Base-by-base conservation (phyloP, 176 grass and related monocot species). In the Olyra latifolia region DNA sequence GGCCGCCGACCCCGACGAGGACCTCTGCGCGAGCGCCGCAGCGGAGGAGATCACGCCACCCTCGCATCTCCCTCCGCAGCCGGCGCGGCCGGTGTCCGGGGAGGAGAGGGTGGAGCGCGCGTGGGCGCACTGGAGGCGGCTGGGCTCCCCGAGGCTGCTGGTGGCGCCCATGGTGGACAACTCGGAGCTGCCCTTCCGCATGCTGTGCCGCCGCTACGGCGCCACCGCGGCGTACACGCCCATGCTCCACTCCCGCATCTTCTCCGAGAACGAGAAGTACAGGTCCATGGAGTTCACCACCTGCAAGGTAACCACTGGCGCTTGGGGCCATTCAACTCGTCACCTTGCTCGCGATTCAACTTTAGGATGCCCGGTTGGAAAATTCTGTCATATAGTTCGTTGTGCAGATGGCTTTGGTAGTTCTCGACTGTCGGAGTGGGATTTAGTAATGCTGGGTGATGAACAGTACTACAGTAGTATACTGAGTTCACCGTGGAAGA, bases 91-190 rank as follows among this genome's bases (percentile, higher is more conserved):
- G 76, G 72, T 89, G 65, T 64, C 69, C 38, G 84, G 75, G 66
- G 88, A 87, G 71, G 74, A 80, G 62, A 73, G 86, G 70, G 69
- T 93, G 65, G 84, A 89, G 75, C 86, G 90, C 38, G 92, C 96
- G 57, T 99, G 96, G 96, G 90, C 88, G 19, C 92, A 99, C 84
- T 99, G 96, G 96, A 84, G 72, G 62, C 83, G 82, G 61, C 76
- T 99, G 63, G 90, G 92, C 0, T 65, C 92, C 28, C 96, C 96
- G 17, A 71, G 62, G 32, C 56, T 99, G 71, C 5, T 89, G 6
- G 92, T 99, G 43, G 96, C 96, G 2, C 96, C 96, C 40, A 95
- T 99, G 96, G 96, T 99, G 75, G 96, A 99, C 75, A 99, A 95
- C 82, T 99, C 96, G 2, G 92, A 99, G 82, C 88, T 99, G 0